Evolutionary conservation across 192 early-diverging fungal species (phyloP), one percentile per base, ranked within the genome.

Genomic region (Paraglomus occultum): DNA sequence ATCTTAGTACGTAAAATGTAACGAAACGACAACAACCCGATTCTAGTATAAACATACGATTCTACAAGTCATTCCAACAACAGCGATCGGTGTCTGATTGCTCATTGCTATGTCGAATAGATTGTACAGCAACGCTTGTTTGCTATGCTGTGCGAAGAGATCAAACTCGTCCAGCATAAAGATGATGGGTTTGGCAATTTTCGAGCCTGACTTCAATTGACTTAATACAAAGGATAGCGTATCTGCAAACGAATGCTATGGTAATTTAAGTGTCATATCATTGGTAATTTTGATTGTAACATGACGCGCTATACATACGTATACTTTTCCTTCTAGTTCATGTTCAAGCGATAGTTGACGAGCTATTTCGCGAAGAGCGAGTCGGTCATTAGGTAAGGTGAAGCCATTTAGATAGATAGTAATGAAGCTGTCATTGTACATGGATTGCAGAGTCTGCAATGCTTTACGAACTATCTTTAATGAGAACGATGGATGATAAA

Each of bases 141-240:
- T 95, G n/a, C 91, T 86, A 65, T 97, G 94, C 61, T 90, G 83
- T 0, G 93, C 90, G 78, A 99, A 93, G 42, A 91, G 73, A 76
- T 98, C 95, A 75, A 99, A 92, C 71, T 96, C 94, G 50, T 99
- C 96, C 49, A 99, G 76, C 14, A 96, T 78, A 79, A 99, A 91
- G 17, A 99, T 74, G 5, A 98, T 80, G 1, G 92, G 93, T 23
- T 83, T 72, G 40, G 70, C 84, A 44, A 48, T 70, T 43, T 51
- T 76, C 14, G 79, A 73, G 12, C 87, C 88, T n/a, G 80, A 68
- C 40, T 87, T 82, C 4, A 94, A 79, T 7, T 88, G 80, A 1
- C 79, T 74, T 9, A 93, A 71, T n/a, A 93, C 72, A 65, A 79
- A 90, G 10, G 73, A 65, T 38, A 95, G 77, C 6, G 85, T 81